These are phyloP conservation scores for Solanum pimpinellifolium DNA, from an alignment of 257 asterid genomes.

Conservation along the genomic window DNA sequence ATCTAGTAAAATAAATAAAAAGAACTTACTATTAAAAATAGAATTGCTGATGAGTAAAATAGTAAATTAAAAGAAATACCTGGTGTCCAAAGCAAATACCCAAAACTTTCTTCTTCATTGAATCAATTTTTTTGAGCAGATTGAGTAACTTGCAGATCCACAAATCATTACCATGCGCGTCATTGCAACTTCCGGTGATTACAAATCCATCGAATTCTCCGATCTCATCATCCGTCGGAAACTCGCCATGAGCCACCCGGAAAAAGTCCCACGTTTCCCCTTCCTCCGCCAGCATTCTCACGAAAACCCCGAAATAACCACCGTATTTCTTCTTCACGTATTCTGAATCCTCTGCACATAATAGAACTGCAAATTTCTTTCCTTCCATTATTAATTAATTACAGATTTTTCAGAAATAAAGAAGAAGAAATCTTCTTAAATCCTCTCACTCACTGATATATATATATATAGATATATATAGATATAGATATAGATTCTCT, in stretches of 20 bases:
- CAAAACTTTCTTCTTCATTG: constrained; percentile 59
- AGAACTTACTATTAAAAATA: background rate
- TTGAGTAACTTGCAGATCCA: constrained; percentile 58
- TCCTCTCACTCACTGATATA: background rate
- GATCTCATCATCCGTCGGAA: constrained; percentile 71
- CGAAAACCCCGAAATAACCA: constrained; percentile 78
- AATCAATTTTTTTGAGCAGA: constrained; percentile 45
- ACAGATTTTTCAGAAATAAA: background rate
- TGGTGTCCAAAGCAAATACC: constrained; percentile 94
- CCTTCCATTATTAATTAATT: constrained; percentile 40
- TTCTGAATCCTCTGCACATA: constrained; percentile 87
- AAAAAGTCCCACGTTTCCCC: constrained; percentile 72
- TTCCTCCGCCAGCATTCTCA: constrained; percentile 73
- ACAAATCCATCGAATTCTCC: constrained; percentile 60
- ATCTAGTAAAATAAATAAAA: background rate
- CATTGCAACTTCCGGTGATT: constrained; percentile 83
- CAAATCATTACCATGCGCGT: constrained; percentile 70
- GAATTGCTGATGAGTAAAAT: background rate
- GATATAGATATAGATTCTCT: background rate
- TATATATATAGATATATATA: background rate
- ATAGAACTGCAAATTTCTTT: constrained; percentile 51
- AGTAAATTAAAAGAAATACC: constrained; percentile 17
- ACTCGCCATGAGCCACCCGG: constrained; percentile 56
- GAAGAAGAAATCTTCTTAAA: background rate
- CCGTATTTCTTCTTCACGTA: constrained; percentile 84